Conservation (phyloP, 2,329 filamentous ascomycete species). For the Neofusicoccum cordaticola region DNA sequence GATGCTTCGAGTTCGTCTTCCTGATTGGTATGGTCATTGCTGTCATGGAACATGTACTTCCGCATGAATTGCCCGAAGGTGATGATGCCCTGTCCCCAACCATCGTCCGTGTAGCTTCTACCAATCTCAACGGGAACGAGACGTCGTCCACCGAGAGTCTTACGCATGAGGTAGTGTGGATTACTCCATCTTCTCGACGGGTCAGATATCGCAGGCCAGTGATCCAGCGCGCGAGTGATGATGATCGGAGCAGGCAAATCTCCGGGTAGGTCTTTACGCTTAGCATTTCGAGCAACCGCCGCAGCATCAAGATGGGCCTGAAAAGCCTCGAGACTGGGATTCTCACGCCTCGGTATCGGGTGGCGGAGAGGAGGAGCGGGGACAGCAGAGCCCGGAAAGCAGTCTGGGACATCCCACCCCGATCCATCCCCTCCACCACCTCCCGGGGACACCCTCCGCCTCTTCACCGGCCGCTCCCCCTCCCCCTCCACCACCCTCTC, state of each 20-base stretch:
- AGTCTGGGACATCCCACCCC: not conserved
- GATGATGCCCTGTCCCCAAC: conserved; percentile 80
- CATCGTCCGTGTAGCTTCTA: conserved; percentile 79
- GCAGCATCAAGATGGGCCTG: conserved; percentile 25
- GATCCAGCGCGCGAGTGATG: conserved; percentile 60
- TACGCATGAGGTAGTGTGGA: conserved; percentile 69
- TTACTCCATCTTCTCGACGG: conserved; percentile 64
- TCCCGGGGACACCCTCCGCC: conserved; percentile 19
- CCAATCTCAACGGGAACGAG: conserved; percentile 86
- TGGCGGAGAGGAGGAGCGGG: conserved; percentile 20
- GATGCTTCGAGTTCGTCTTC: not conserved
- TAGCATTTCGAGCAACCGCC: not conserved
- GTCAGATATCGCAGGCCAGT: conserved; percentile 74
- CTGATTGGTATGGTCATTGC: not conserved
- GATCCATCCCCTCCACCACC: not conserved
- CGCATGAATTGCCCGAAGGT: conserved; percentile 69
- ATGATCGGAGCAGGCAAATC: conserved; percentile 56
- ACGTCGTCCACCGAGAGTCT: conserved; percentile 72
- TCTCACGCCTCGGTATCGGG: conserved; percentile 7
- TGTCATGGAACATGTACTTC: conserved; percentile 51
- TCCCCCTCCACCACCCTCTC: conserved; percentile 31
- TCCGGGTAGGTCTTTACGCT: not conserved
- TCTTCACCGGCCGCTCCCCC: not conserved
- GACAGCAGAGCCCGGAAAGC: conserved; percentile 31
- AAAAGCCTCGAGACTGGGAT: conserved; percentile 27